Conservation (phyloP, 2,329 filamentous ascomycete genomes). For the Ophiostoma pallidulum region DNA sequence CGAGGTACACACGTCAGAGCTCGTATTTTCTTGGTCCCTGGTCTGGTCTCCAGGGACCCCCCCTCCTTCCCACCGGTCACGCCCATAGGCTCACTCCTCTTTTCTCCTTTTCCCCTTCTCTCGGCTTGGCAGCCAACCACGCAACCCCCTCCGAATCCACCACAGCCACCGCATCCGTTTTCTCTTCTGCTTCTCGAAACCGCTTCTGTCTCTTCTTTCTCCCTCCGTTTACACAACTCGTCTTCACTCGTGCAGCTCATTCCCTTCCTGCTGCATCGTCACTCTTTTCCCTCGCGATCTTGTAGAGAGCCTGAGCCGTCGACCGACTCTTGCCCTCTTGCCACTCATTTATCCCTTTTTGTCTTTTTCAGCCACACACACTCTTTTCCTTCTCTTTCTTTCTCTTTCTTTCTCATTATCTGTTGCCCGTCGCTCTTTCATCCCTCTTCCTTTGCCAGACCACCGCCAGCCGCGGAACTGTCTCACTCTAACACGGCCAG, state of each 20-base stretch:
- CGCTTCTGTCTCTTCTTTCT: slow-evolving; percentile 1
- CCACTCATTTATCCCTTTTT: background rate
- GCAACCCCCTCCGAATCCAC: too few relatives aligned
- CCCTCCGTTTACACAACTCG: background rate
- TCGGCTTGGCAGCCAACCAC: too few relatives aligned
- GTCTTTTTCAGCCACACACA: background rate
- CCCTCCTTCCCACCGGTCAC: too few relatives aligned
- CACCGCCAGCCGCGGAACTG: slow-evolving; percentile 5
- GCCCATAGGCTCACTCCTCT: too few relatives aligned
- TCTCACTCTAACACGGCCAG: background rate
- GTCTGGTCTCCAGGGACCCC: too few relatives aligned
- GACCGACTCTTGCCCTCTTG: slow-evolving; percentile 11
- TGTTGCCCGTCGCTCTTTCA: too few relatives aligned
- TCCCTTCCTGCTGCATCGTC: slow-evolving; percentile 1
- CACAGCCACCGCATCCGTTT: too few relatives aligned
- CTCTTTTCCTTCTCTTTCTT: background rate
- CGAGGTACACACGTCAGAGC: too few relatives aligned
- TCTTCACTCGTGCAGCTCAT: slow-evolving; percentile 8
- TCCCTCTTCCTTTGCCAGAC: background rate
- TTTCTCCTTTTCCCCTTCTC: too few relatives aligned
- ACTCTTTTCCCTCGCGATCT: slow-evolving; percentile 1
- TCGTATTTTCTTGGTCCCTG: too few relatives aligned
- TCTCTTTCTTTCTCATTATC: slow-evolving; percentile 1
- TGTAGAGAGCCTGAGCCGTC: slow-evolving; percentile 13
- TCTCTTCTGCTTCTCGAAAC: too few relatives aligned